Conservation (phyloP, 2,329 filamentous ascomycete species). For the Pleochaeta shiraiana region DNA sequence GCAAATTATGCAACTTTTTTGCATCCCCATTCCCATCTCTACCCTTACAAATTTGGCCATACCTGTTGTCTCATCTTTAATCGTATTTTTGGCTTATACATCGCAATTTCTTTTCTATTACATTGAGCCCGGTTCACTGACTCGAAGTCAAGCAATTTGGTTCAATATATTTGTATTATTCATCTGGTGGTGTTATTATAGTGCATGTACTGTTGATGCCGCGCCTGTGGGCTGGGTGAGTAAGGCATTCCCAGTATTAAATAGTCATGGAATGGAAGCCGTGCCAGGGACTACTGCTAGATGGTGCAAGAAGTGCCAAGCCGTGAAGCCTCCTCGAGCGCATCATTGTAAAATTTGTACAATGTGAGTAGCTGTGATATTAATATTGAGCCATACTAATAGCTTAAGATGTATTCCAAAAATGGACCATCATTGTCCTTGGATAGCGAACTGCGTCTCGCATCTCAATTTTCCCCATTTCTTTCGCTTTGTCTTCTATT, state of each 20-base stretch:
- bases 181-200: conserved; percentile 49
- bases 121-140: conserved; percentile 38
- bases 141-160: conserved; percentile 29
- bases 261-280: conserved; percentile 11
- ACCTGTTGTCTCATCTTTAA: conserved; percentile 42
- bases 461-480: conserved; percentile 68
- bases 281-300: conserved; percentile 16
- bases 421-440: conserved; percentile 79
- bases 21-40: background rate
- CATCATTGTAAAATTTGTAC: conserved; percentile 65
- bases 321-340: conserved; percentile 51
- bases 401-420: conserved; percentile 41
- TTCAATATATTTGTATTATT: conserved; percentile 45
- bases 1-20: background rate
- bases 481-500: conserved; percentile 51
- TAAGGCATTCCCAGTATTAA: conserved; percentile 5
- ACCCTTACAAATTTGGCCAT: conserved; percentile 30
- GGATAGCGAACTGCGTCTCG: conserved; percentile 68
- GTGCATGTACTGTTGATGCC: conserved; percentile 33
- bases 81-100: conserved; percentile 46
- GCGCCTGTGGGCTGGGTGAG: conserved; percentile 26
- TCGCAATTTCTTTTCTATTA: conserved; percentile 49
- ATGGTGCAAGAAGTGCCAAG: conserved; percentile 60
- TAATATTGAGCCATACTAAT: conserved; percentile 5
- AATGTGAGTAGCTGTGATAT: conserved; percentile 22